Percentiles rank a stretch among this genome's conserved stretches.
These are phyloP conservation scores for Pulveroboletus sp. DNA, from an alignment of 768 basidiomycete genomes.

Conservation along the genomic window DNA sequence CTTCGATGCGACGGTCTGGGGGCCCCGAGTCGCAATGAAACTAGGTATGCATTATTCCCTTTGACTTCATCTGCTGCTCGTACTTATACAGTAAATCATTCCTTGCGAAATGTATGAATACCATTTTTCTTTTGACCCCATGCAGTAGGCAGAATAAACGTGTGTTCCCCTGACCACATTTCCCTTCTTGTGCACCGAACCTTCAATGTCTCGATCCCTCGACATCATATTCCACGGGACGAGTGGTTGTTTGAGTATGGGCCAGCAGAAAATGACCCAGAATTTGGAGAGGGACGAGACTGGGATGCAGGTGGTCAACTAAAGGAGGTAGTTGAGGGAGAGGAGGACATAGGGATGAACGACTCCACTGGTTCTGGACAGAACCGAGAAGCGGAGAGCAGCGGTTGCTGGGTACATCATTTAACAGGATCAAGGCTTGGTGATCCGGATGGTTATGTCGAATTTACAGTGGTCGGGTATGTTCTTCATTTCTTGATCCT, in stretches of 20 bases:
- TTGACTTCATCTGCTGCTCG: background rate
- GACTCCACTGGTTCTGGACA: conserved; percentile 8
- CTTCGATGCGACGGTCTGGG: conserved; percentile 89
- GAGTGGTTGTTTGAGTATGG: conserved; percentile 86
- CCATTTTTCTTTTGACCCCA: background rate
- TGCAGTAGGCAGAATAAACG: conserved; percentile 77
- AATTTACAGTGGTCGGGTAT: conserved; percentile 85
- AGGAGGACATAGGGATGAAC: conserved; percentile 11
- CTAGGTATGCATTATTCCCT: conserved; percentile 48
- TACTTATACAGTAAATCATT: background rate
- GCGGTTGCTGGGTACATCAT: conserved; percentile 78
- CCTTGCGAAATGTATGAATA: background rate
- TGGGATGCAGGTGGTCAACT: conserved; percentile 21
- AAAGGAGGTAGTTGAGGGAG: background rate
- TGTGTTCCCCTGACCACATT: conserved; percentile 89
- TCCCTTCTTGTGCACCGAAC: conserved; percentile 86
- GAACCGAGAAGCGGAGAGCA: conserved; percentile 37
- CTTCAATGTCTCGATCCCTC: conserved; percentile 93
- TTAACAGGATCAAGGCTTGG: conserved; percentile 67
- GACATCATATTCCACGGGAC: conserved; percentile 80
- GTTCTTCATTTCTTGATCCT: background rate
- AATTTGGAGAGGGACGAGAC: conserved; percentile 44
- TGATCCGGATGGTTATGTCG: conserved; percentile 57
- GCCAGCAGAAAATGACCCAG: conserved; percentile 74
- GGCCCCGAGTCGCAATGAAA: conserved; percentile 74